phyloP scores from a whole-genome alignment of 352 stramenopile genomes.

The Pilasporangium apinafurcum region DNA sequence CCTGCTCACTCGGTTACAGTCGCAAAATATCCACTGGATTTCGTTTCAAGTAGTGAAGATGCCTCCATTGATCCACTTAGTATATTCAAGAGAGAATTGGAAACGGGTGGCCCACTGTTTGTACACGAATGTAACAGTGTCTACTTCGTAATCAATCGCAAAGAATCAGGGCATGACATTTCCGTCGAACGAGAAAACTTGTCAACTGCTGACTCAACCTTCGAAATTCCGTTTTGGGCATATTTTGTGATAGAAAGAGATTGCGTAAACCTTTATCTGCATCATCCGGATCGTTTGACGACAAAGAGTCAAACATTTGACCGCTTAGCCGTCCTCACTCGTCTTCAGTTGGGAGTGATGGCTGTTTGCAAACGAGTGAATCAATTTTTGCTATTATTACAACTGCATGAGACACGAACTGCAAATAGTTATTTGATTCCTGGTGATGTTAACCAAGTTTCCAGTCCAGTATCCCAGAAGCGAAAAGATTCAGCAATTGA shows the following conservation, averaged over 20 bases:
- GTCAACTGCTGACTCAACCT: conserved; percentile 1
- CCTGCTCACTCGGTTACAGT: conserved; percentile 49
- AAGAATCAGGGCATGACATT: not conserved
- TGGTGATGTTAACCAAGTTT: conserved; percentile 19
- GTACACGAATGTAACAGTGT: conserved; percentile 51
- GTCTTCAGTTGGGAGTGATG: conserved; percentile 64
- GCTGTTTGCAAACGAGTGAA: conserved; percentile 76
- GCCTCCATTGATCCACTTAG: conserved; percentile 40
- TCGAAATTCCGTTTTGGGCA: conserved; percentile 76
- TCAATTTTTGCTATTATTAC: conserved; percentile 74
- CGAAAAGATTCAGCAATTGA: conserved; percentile 16
- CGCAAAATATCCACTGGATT: conserved; percentile 63
- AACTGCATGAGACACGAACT: conserved; percentile 77
- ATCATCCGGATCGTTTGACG: conserved; percentile 39
- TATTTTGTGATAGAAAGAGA: conserved; percentile 60
- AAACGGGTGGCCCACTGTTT: conserved; percentile 26
- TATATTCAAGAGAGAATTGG: conserved; percentile 61
- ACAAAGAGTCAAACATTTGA: conserved; percentile 22
- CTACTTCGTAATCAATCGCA: conserved; percentile 65
- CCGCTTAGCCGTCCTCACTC: conserved; percentile 56
- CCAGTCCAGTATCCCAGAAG: conserved; percentile 34
- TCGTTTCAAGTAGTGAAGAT: conserved; percentile 61
- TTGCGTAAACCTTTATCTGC: conserved; percentile 45
- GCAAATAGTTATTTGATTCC: conserved; percentile 72
- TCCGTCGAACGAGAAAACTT: not conserved